Conservation (phyloP, 257 asterid species). For the Verbena officinalis region DNA sequence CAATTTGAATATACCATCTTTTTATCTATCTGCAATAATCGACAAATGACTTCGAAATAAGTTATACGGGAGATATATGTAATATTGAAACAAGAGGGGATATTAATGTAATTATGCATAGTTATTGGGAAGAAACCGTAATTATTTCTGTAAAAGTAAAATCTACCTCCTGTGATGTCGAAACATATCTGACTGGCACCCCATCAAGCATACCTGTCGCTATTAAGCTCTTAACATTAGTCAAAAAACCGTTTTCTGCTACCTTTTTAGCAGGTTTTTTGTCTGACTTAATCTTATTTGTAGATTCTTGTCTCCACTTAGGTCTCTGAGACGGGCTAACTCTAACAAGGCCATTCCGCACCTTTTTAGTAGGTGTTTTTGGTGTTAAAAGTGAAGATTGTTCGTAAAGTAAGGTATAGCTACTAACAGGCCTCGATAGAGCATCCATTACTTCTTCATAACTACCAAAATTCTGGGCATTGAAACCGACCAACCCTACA, state of each 20-base stretch:
- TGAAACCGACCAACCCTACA: neutral
- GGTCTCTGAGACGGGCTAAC: too few relatives aligned
- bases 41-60: too few relatives aligned
- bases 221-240: slow-evolving; percentile 25
- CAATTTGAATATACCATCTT: too few relatives aligned
- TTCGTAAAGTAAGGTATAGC: slow-evolving; percentile 43
- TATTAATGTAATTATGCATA: too few relatives aligned
- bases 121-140: too few relatives aligned
- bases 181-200: slow-evolving; percentile 52
- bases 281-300: neutral
- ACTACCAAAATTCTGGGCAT: slow-evolving; percentile 30
- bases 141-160: too few relatives aligned
- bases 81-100: too few relatives aligned
- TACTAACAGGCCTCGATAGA: slow-evolving; percentile 42
- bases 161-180: slow-evolving; percentile 49
- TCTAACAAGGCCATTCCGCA: neutral
- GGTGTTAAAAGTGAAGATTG: slow-evolving; percentile 35
- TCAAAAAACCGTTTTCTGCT: too few relatives aligned
- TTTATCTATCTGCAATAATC: too few relatives aligned
- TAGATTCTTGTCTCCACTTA: too few relatives aligned
- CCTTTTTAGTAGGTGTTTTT: neutral
- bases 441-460: slow-evolving; percentile 44
- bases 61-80: too few relatives aligned
- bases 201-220: slow-evolving; percentile 66
- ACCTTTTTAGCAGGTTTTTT: neutral